A percentile compares a stretch with the other conserved stretches of the same genome.
These are phyloP conservation scores for Ascochyta viciae-villosae DNA, from an alignment of 2,329 filamentous ascomycete genomes.

Conservation along the genomic window DNA sequence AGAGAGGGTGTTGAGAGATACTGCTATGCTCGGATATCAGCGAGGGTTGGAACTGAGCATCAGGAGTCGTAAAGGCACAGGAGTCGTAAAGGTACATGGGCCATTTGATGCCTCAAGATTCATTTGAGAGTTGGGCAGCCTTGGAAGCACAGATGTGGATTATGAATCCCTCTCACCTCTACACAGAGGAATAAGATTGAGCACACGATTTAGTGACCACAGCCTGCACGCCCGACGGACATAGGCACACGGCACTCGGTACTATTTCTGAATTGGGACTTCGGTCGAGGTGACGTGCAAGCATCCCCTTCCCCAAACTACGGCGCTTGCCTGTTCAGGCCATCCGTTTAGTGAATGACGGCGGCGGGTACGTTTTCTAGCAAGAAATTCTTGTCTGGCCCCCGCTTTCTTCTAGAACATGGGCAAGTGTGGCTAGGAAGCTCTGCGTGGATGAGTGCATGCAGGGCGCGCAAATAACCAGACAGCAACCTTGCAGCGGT, in stretches of 20 bases:
- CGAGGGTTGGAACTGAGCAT: too few species aligned
- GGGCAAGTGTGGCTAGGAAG: slow-evolving; percentile 11
- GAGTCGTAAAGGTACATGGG: too few species aligned
- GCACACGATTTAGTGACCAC: slow-evolving; percentile 1
- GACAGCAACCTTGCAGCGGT: slow-evolving; percentile 2
- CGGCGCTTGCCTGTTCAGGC: slow-evolving; percentile 8
- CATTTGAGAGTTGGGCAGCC: too few species aligned
- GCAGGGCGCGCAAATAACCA: slow-evolving; percentile 2
- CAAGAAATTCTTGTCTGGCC: slow-evolving; percentile 17
- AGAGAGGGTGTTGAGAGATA: too few species aligned
- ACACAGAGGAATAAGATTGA: too few species aligned
- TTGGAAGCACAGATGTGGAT: too few species aligned
- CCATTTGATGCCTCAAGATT: too few species aligned
- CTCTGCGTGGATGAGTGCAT: slow-evolving; percentile 3
- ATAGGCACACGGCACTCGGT: background rate
- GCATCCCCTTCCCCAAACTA: slow-evolving; percentile 13
- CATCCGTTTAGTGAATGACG: slow-evolving; percentile 9
- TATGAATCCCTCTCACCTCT: too few species aligned
- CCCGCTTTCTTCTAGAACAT: slow-evolving; percentile 24
- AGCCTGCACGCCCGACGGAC: background rate
- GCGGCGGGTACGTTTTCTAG: slow-evolving; percentile 20
- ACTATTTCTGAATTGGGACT: slow-evolving; percentile 4
- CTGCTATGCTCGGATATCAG: too few species aligned
- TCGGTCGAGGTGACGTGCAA: slow-evolving; percentile 12
- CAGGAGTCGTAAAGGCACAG: too few species aligned